Evolutionary conservation across 371 early-diverging fungal genomes (phyloP), one percentile per base, ranked within the genome.

Genomic region (Chytridiales sp.): DNA sequence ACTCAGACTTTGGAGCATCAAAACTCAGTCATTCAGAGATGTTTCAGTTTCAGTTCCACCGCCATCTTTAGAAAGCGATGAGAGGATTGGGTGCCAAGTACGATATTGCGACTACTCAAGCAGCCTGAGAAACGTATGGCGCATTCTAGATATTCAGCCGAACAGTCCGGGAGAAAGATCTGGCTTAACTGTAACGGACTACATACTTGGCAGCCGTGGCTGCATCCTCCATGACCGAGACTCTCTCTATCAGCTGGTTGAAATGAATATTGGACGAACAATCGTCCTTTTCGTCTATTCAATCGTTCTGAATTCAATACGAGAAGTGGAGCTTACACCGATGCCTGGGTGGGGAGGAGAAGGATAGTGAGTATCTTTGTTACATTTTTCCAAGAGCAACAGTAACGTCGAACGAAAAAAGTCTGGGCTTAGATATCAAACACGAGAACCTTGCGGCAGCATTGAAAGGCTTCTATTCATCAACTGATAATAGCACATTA

Each of bases 101-200:
- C n/a, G n/a, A n/a, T n/a, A n/a, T n/a, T n/a, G n/a, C n/a, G n/a
- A n/a, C n/a, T n/a, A n/a, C n/a, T n/a, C n/a, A n/a, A n/a, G n/a
- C n/a, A n/a, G 38, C 38, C 39, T 6, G 40, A 30, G 31, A 36
- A 44, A 21, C 9, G 59, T 59, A 4, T 59, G 59, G 59, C 59
- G 30, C 49, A 41, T 59, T 26, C 50, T 59, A 21, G 42, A 59
- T 47, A 47, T 56, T 11, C 57, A 49, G 11, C 41, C 48, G 27
- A 58, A 58, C 54, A 58, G 59, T 19, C 64, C 64, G 2, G 59
- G 53, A 15, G 57, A 64, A 32, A 34, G 51, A 29, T 50, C 64
- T 1, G 64, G 58, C 1, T 36, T 64, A 15, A 57, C 64, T 4
- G 44, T 27, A 5, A 53, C 58, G 19, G 64, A 64, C 53, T 64